A percentile compares a stretch with the other conserved stretches of the same genome.
Conservation (phyloP, 2,329 filamentous ascomycete species). For the Colletotrichum paranaense region DNA sequence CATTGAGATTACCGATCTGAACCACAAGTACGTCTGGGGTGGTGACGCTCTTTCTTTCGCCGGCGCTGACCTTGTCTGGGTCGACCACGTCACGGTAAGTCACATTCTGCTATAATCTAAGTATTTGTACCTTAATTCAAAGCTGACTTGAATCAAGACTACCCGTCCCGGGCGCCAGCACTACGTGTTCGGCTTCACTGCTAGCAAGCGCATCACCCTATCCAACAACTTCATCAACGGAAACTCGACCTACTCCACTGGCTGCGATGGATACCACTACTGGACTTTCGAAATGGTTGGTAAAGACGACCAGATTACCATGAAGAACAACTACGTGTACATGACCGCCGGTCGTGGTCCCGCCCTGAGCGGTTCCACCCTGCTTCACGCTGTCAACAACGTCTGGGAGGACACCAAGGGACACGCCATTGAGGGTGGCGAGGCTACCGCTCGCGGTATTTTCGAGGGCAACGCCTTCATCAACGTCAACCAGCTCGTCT, state of each 20-base stretch:
- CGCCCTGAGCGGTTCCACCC: conserved; percentile 41
- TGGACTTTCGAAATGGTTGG: conserved; percentile 27
- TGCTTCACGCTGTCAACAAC: conserved; percentile 46
- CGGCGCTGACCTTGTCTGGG: conserved; percentile 29
- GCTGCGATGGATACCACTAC: conserved; percentile 29
- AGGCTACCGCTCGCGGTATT: conserved; percentile 37
- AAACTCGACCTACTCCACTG: conserved; percentile 22
- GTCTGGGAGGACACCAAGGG: conserved; percentile 42
- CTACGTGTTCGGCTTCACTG: conserved; percentile 29
- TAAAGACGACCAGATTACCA: conserved; percentile 28
- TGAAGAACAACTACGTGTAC: conserved; percentile 39
- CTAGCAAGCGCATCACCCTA: conserved; percentile 32
- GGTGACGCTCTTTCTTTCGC: conserved; percentile 27
- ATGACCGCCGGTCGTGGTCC: conserved; percentile 41
- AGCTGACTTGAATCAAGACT: conserved; percentile 4
- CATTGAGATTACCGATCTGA: conserved; percentile 27
- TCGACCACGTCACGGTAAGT: conserved; percentile 32
- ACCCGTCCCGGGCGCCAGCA: conserved; percentile 29
- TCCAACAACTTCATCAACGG: conserved; percentile 35
- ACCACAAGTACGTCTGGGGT: conserved; percentile 31
- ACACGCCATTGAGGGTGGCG: conserved; percentile 42
- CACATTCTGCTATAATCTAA: no score
- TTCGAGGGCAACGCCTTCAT: conserved; percentile 43
- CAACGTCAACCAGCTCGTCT: conserved; percentile 38
- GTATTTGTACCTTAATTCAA: background rate